These are phyloP conservation scores for Cutaneotrichosporon mucoides DNA, from an alignment of 1,284 basidiomycete species.

Conservation along the genomic window DNA sequence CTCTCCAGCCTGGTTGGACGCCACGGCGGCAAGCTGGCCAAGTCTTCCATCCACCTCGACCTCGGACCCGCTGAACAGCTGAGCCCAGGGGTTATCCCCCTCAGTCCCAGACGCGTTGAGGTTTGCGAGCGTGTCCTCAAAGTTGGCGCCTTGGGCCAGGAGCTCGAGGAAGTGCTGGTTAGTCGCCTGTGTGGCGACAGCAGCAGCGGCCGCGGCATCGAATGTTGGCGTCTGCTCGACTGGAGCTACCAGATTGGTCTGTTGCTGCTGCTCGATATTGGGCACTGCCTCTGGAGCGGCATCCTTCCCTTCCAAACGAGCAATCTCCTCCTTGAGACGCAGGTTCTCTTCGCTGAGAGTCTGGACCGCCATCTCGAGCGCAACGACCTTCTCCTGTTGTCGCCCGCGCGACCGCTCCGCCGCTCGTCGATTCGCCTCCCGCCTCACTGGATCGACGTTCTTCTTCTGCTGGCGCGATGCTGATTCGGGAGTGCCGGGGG, in stretches of 20 bases:
- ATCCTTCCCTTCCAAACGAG: constrained; percentile 23
- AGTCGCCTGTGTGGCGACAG: neutral
- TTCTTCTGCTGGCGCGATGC: neutral
- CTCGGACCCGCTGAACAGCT: constrained; percentile 12
- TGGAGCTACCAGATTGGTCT: constrained; percentile 7
- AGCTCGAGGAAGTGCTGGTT: constrained; percentile 1
- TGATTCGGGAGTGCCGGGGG: neutral
- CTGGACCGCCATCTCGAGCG: constrained; percentile 36
- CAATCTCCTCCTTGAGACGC: constrained; percentile 36
- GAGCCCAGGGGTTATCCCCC: constrained; percentile 19
- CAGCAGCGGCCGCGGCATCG: neutral
- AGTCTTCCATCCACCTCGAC: constrained; percentile 34
- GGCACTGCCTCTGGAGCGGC: neutral
- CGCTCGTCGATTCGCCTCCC: constrained; percentile 48
- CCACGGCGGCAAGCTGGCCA: constrained; percentile 41
- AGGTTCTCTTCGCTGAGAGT: constrained; percentile 39
- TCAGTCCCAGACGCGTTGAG: too few species aligned
- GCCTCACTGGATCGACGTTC: constrained; percentile 33
- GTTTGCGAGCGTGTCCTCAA: too few species aligned
- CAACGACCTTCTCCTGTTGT: constrained; percentile 34
- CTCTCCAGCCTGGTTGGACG: constrained; percentile 27
- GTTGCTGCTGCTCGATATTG: neutral
- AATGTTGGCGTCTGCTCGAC: neutral
- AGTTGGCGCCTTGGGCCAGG: neutral
- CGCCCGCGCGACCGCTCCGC: constrained; percentile 44